Percentiles rank a stretch among this genome's conserved stretches.
These are phyloP conservation scores for Bipolaris sorokiniana DNA, from an alignment of 2,329 filamentous ascomycete species.

Conservation along the genomic window DNA sequence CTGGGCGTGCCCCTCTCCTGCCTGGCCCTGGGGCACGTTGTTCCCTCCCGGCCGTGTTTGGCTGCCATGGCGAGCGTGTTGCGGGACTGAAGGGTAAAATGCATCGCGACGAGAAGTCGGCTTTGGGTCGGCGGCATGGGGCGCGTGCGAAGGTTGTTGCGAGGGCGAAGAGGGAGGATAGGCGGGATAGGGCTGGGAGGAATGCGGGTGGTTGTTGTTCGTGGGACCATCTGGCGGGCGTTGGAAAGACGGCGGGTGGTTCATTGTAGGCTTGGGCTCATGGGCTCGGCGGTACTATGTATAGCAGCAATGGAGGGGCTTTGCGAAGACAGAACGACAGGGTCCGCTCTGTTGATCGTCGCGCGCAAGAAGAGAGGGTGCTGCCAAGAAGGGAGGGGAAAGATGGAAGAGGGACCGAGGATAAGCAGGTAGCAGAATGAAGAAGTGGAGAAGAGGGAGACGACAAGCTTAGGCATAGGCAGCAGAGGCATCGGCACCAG, in stretches of 20 bases:
- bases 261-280: conserved; percentile 39
- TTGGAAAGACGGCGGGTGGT: conserved; percentile 49
- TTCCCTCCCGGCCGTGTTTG: conserved; percentile 47
- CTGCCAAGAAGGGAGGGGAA: background rate
- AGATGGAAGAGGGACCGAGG: background rate
- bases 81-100: conserved; percentile 50
- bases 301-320: background rate
- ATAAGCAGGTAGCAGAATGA: background rate
- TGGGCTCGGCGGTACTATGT: conserved; percentile 9
- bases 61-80: conserved; percentile 50
- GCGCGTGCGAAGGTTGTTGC: conserved; percentile 51
- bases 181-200: conserved; percentile 36
- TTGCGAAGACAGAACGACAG: background rate
- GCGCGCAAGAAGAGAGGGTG: background rate
- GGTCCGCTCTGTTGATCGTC: background rate
- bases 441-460: background rate
- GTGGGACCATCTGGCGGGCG: conserved; percentile 51
- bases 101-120: conserved; percentile 55
- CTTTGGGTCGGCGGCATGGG: conserved; percentile 55
- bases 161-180: conserved; percentile 45
- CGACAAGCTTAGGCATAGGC: background rate
- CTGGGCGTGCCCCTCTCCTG: conserved; percentile 43
- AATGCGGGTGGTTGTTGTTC: conserved; percentile 59
- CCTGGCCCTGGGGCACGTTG: conserved; percentile 31
- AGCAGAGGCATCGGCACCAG: background rate